Evolutionary conservation across 2,329 filamentous ascomycete species (phyloP), one percentile per base, ranked within the genome.

Genomic region (Fusarium anguioides): DNA sequence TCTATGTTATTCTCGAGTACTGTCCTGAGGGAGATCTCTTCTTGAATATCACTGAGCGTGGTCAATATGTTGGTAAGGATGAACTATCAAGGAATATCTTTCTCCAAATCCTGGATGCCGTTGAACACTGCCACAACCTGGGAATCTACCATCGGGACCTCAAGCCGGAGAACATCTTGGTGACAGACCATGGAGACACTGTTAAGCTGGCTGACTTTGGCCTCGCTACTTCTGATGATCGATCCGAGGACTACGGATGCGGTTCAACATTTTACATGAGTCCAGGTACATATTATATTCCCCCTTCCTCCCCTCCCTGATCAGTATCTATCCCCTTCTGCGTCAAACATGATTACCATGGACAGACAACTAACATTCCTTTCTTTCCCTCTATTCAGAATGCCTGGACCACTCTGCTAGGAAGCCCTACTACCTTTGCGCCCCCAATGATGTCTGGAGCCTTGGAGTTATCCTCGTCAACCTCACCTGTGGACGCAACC

Each of bases 211-310:
- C 95, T 70, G 96, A 99, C 81, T 99, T 99, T 85, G 96, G 96
- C 77, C 87, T 99, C 54, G 96, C 96, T 60, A 98, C 94, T 23
- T 89, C 89, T 59, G 92, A 95, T 69, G 86, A 89, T 69, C 85
- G 90, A 71, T 97, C 95, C 68, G 91, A 94, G 72, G 96, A 99
- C 79, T 97, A 97, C 80, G 96, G 96, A 75, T 99, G 96, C 78
- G 96, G 96, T 67, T 98, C 96, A 29, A 98, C 95, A 15, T 98
- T 98, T 76, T 99, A 99, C 83, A 99, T 98, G 96, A 97, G 94
- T 76, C 96, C 96, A 87, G 95, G 95, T 97, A 91, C 79, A 87
- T 75, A 60, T 63, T 50, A 41, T 50, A 40, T 29, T 47, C 60
- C 42, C 49, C 37, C 45, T 51, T 55, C 59, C 52, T 48, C 24